Conservation (phyloP, 192 early-diverging fungal species). For the Bifiguratus adelaidae region DNA sequence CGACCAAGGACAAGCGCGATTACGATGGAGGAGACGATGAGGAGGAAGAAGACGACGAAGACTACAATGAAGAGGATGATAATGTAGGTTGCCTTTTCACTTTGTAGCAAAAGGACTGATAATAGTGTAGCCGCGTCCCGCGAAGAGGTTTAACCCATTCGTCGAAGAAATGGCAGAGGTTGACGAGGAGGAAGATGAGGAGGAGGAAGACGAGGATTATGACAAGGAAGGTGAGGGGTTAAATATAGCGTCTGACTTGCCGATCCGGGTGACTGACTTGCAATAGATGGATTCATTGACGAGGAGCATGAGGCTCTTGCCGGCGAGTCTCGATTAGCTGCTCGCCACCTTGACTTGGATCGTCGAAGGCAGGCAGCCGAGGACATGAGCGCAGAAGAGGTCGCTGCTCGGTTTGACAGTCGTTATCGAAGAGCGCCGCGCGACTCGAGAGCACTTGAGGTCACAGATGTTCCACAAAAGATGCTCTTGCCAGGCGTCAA, state of each 20-base stretch:
- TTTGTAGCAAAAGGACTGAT: background rate
- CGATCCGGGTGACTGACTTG: background rate
- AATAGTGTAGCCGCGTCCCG: slow-evolving; percentile 21
- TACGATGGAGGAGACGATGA: slow-evolving; percentile 34
- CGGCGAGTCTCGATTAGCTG: slow-evolving; percentile 45
- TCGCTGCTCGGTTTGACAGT: slow-evolving; percentile 63
- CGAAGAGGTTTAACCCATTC: slow-evolving; percentile 33
- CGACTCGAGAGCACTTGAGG: slow-evolving; percentile 34
- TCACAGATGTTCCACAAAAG: slow-evolving; percentile 62
- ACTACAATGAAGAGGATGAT: slow-evolving; percentile 35
- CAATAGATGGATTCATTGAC: slow-evolving; percentile 56
- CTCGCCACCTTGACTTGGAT: slow-evolving; percentile 64
- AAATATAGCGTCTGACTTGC: background rate
- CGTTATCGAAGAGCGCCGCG: slow-evolving; percentile 51
- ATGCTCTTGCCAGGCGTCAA: slow-evolving; percentile 75
- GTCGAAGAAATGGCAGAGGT: slow-evolving; percentile 57
- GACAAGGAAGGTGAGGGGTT: slow-evolving; percentile 30
- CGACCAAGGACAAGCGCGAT: slow-evolving; percentile 20
- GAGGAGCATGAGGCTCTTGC: slow-evolving; percentile 57
- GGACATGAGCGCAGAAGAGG: slow-evolving; percentile 71
- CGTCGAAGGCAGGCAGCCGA: slow-evolving; percentile 50
- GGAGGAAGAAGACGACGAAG: slow-evolving; percentile 38
- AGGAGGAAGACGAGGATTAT: slow-evolving; percentile 56
- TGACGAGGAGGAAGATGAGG: slow-evolving; percentile 61
- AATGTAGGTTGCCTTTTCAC: slow-evolving; percentile 12